Evolutionary conservation across 2,329 filamentous ascomycete species (phyloP).

Genomic region (Alternaria sp.): DNA sequence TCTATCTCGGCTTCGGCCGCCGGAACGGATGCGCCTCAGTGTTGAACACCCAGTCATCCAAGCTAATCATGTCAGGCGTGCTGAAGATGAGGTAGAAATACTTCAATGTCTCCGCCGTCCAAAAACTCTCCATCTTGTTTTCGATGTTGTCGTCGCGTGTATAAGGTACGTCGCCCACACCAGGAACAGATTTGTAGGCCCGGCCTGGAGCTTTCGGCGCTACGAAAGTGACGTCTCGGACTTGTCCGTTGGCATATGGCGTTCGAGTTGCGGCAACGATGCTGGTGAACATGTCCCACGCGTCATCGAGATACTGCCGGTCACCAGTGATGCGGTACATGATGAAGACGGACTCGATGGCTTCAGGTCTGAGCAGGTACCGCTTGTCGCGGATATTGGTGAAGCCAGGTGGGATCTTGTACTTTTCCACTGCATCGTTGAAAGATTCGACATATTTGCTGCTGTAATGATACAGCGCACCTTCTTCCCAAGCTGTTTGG

Average conservation of each 20-base stretch:
- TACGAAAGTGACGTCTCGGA: conserved; percentile 50
- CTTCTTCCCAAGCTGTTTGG: conserved; percentile 57
- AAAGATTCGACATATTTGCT: conserved; percentile 21
- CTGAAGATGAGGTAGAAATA: conserved; percentile 59
- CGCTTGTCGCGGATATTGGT: conserved; percentile 49
- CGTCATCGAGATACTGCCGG: conserved; percentile 50
- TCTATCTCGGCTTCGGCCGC: conserved; percentile 24
- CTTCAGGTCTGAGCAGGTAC: conserved; percentile 61
- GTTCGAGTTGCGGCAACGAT: conserved; percentile 51
- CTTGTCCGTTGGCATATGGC: conserved; percentile 51
- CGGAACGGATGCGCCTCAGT: conserved; percentile 59
- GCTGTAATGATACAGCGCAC: conserved; percentile 33
- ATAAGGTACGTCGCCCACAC: neutral
- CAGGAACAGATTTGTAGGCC: conserved; percentile 1
- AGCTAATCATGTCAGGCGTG: conserved; percentile 50
- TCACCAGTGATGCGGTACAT: conserved; percentile 66
- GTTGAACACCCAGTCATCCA: conserved; percentile 59
- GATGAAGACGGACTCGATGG: conserved; percentile 66
- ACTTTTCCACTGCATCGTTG: conserved; percentile 18
- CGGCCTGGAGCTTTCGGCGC: conserved; percentile 4
- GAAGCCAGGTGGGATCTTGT: conserved; percentile 49
- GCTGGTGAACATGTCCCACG: conserved; percentile 57
- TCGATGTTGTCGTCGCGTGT: conserved; percentile 29
- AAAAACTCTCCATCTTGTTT: conserved; percentile 54
- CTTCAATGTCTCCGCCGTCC: conserved; percentile 59